A percentile compares a stretch with the other conserved stretches of the same genome.
phyloP scores from a whole-genome alignment of 73 alveolate genomes.

The Durusdinium trenchii region DNA sequence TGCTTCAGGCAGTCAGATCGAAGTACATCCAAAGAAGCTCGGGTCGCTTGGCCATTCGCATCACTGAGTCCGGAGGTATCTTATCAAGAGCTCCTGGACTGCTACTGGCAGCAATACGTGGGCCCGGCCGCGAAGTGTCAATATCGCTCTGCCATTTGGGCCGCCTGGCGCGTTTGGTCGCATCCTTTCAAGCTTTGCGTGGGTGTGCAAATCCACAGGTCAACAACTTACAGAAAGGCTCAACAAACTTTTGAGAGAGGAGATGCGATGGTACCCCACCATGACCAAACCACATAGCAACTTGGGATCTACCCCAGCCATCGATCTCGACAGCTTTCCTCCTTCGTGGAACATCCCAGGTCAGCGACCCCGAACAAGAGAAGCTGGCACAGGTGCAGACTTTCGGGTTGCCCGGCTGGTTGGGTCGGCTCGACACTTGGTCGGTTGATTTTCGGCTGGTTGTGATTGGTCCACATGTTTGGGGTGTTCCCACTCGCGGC shows the following conservation, averaged over 20 bases:
- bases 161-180: background rate
- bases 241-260: background rate
- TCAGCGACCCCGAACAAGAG: constrained; percentile 61
- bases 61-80: constrained; percentile 1
- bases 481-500: background rate
- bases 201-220: background rate
- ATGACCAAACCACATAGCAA: background rate
- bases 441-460: background rate
- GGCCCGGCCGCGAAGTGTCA: constrained; percentile 86
- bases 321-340: background rate
- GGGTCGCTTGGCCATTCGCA: no score
- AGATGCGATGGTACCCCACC: background rate
- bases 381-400: constrained; percentile 25
- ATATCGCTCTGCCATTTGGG: constrained; percentile 79
- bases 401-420: background rate
- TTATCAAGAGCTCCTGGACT: constrained; percentile 62
- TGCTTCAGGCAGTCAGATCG: no score
- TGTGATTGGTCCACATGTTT: background rate
- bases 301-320: background rate
- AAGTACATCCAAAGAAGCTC: no score
- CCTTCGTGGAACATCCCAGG: background rate
- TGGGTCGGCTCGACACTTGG: background rate
- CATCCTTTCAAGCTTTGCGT: background rate
- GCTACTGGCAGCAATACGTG: constrained; percentile 72
- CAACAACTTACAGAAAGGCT: background rate